phyloP scores from a whole-genome alignment of 2,329 filamentous ascomycete genomes.

The Colletotrichum camelliae region DNA sequence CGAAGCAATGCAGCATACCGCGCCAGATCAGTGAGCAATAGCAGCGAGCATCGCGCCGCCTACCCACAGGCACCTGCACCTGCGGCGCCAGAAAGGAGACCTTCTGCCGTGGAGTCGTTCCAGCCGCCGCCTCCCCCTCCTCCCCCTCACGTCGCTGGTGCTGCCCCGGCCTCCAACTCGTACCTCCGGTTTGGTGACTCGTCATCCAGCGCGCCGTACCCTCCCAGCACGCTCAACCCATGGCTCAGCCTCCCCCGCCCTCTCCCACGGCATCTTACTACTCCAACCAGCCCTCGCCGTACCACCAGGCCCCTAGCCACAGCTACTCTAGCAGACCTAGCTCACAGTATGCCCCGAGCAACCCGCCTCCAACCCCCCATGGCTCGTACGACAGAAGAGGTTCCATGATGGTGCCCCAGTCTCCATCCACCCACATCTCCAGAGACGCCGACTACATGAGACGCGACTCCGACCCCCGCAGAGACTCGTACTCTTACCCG shows the following conservation, averaged over 20 bases:
- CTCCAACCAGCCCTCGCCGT: conserved; percentile 44
- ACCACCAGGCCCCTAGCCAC: conserved; percentile 46
- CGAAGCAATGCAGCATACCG: conserved; percentile 36
- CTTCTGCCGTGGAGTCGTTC: conserved; percentile 53
- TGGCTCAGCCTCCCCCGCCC: conserved; percentile 34
- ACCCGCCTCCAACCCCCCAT: conserved; percentile 33
- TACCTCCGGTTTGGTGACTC: conserved; percentile 42
- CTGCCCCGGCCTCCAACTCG: conserved; percentile 18
- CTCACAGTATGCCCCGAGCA: conserved; percentile 33
- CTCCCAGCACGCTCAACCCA: conserved; percentile 33
- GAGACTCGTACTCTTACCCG: conserved; percentile 27
- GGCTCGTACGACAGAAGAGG: conserved; percentile 42
- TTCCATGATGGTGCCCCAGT: conserved; percentile 41
- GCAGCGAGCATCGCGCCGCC: conserved; percentile 53
- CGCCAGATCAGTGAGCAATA: conserved; percentile 66
- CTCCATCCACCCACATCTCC: conserved; percentile 34
- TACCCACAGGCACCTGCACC: conserved; percentile 33
- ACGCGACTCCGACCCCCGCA: conserved; percentile 21
- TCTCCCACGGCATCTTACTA: conserved; percentile 38
- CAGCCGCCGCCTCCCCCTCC: conserved; percentile 40
- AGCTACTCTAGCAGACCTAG: conserved; percentile 31
- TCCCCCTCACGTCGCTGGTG: conserved; percentile 36
- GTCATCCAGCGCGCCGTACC: conserved; percentile 39
- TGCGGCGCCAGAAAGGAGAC: conserved; percentile 43
- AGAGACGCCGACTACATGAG: background rate